Evolutionary conservation across 805 yeast genomes (phyloP).

Genomic region (Candida ponderosae): DNA sequence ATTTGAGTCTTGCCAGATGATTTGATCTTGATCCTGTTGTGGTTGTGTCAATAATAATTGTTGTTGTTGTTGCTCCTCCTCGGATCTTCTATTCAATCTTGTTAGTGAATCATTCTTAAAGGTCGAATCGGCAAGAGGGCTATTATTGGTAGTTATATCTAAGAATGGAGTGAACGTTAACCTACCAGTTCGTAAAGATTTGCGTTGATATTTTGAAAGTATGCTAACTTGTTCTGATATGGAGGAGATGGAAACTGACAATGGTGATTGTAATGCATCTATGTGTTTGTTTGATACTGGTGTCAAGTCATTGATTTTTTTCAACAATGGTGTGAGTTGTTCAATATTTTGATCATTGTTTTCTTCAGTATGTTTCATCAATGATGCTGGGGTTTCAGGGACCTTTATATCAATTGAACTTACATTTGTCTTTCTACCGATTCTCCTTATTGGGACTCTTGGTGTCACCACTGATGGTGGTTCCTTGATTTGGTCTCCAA

Average conservation of each 20-base stretch:
- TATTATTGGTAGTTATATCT: background rate
- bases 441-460: background rate
- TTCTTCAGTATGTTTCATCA: background rate
- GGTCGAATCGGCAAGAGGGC: too few relatives aligned
- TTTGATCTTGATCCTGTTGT: slow-evolving; percentile 1
- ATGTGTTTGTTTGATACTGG: background rate
- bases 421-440: background rate
- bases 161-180: too few relatives aligned
- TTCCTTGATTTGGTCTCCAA: background rate
- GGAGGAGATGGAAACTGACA: background rate
- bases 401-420: too few relatives aligned
- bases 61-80: background rate
- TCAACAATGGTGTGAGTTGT: background rate
- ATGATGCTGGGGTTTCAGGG: too few relatives aligned
- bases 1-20: slow-evolving; percentile 4
- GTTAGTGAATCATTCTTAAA: too few relatives aligned
- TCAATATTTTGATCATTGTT: background rate
- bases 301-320: too few relatives aligned
- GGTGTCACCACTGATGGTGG: background rate
- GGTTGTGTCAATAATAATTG: background rate
- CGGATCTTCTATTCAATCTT: too few relatives aligned
- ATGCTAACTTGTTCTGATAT: background rate
- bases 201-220: background rate
- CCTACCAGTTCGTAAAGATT: background rate
- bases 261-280: background rate